Base-by-base conservation (phyloP, 2,329 filamentous ascomycete genomes). In the Cladosporium sp. region DNA sequence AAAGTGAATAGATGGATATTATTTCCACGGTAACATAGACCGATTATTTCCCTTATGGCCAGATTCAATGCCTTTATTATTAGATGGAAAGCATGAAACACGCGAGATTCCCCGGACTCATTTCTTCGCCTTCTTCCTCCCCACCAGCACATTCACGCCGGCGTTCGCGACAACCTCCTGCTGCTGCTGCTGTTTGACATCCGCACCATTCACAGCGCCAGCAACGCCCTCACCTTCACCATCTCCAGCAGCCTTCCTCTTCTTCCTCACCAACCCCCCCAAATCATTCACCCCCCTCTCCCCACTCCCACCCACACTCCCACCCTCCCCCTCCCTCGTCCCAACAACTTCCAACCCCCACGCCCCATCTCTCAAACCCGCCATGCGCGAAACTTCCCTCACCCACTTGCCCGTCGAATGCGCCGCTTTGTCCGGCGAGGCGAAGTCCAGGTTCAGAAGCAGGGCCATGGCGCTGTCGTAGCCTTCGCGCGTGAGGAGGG, bases 401-500 rank as follows among this genome's bases (percentile, higher is more conserved):
- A 83, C 75, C 87, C 88, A 93, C 47, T 85, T 80, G 45, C 68
- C 71, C 2, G 87, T 88, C 61, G 86, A 89, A 27, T 75, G 73
- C 1, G 71, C 72, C 0, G 85, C 83, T 42, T 85, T 79, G 9
- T 80, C 78, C 3, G 83, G 67, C 7, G 78, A 85, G 1, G 81
- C 76, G 66, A 93, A 93, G 65, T 90, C 86, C 0, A 90, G 78
- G 52, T 85, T 81, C 4, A 91, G 75, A 0, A 93, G 73, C 7
- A 0, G 86, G 82, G 1, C 68, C 75, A 22, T 83, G 65, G 60
- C 61, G 68, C 73, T 61, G 70, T 77, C 60, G 70, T 76, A 59
- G 69, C 73, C 51, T 22, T 66, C 64, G 50, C 56, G 58, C 11
- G 57, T 48, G 15, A 66, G 27, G 2, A 57, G 22, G 5, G 65